Conservation (phyloP, 352 stramenopile genomes). For the Paralagenidium karlingii region DNA sequence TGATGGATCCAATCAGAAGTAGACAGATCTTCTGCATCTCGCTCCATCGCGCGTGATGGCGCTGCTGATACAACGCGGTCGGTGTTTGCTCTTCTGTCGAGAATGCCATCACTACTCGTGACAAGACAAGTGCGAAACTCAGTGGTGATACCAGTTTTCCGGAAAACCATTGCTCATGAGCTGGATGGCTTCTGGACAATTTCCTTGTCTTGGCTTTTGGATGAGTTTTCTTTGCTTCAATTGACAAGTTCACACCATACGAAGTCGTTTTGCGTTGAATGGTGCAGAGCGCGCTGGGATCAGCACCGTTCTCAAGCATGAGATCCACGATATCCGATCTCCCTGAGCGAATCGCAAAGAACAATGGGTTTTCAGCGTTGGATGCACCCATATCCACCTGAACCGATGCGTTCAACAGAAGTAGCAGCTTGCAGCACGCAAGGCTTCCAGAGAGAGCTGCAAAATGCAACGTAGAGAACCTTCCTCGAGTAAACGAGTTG, state of each 20-base stretch:
- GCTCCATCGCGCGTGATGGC: conserved; percentile 20
- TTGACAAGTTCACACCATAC: conserved; percentile 18
- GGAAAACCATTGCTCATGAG: not conserved
- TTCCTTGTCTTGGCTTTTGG: conserved; percentile 2
- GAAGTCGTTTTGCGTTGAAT: conserved; percentile 19
- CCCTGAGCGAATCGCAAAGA: conserved; percentile 43
- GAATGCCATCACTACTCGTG: conserved; percentile 15
- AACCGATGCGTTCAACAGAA: conserved; percentile 16
- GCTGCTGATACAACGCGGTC: conserved; percentile 1
- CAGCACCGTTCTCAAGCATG: conserved; percentile 22
- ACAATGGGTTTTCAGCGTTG: conserved; percentile 31
- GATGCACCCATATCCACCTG: conserved; percentile 20
- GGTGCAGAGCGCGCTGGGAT: conserved; percentile 24
- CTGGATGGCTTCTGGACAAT: not conserved
- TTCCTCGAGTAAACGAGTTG: conserved; percentile 15
- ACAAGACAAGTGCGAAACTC: conserved; percentile 27
- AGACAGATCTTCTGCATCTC: conserved; percentile 22
- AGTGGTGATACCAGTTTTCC: conserved; percentile 25
- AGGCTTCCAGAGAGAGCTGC: conserved; percentile 22
- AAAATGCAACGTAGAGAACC: conserved; percentile 46
- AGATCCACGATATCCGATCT: conserved; percentile 29
- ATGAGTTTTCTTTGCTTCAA: too few species aligned
- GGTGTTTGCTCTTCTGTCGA: too few species aligned
- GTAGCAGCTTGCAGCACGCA: conserved; percentile 24
- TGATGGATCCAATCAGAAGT: too few species aligned